Conservation (phyloP, 1,284 basidiomycete species). For the Mrakiaceae sp. region DNA sequence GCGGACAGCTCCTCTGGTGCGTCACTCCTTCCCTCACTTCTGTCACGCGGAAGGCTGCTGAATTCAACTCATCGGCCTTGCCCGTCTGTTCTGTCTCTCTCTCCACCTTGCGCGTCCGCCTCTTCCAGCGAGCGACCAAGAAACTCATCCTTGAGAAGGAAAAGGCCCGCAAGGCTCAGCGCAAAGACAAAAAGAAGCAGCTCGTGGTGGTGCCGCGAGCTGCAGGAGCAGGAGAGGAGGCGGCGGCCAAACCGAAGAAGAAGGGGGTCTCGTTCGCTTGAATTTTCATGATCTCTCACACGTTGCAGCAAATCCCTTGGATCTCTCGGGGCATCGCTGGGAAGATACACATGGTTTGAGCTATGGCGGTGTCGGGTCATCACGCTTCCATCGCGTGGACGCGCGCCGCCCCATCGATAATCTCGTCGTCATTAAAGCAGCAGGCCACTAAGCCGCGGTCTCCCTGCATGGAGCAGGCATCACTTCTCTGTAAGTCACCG, state of each 20-base stretch:
- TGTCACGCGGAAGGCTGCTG: background rate
- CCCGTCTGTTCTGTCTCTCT: background rate
- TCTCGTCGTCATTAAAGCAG: background rate
- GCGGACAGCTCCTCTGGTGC: conserved; percentile 14
- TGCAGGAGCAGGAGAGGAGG: background rate
- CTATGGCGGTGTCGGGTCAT: too few relatives aligned
- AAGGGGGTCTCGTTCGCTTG: conserved; percentile 12
- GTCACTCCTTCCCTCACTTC: background rate
- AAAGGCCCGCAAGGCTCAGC: conserved; percentile 7
- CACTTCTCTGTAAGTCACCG: background rate
- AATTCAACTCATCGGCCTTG: background rate
- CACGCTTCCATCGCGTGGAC: too few relatives aligned
- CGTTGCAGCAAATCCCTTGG: background rate
- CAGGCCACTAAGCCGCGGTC: background rate
- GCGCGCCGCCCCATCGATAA: too few relatives aligned
- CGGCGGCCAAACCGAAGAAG: conserved; percentile 4
- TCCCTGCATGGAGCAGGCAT: background rate
- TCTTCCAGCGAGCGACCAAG: conserved; percentile 11
- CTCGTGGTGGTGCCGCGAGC: background rate
- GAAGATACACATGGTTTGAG: too few relatives aligned
- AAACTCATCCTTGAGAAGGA: conserved; percentile 13
- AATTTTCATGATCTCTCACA: background rate
- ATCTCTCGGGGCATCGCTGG: too few relatives aligned
- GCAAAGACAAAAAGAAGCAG: conserved; percentile 8
- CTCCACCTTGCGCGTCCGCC: background rate